A percentile compares a stretch with the other conserved stretches of the same genome.
Evolutionary conservation across 768 basidiomycete genomes (phyloP).

Genomic region (Goffeauzyma gilvescens): DNA sequence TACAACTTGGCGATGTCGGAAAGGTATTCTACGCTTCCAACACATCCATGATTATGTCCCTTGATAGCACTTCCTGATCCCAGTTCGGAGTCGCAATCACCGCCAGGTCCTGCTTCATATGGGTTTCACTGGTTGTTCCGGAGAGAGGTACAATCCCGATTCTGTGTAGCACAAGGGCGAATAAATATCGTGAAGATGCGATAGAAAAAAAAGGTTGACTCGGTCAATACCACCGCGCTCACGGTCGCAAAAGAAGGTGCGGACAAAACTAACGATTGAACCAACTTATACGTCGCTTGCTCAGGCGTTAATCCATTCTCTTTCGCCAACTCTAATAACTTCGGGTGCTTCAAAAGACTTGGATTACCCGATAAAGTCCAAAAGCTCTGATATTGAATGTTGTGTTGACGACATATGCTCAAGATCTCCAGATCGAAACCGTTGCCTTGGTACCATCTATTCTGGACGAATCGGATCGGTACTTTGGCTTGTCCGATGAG

Average conservation of each 20-base stretch:
- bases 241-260: no score
- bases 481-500: conserved; percentile 40
- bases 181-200: no score
- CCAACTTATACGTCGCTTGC: conserved; percentile 51
- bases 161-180: no score
- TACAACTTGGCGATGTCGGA: no score
- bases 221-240: no score
- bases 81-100: conserved; percentile 8
- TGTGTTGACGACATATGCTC: conserved; percentile 45
- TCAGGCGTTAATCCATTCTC: conserved; percentile 42
- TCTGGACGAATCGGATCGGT: conserved; percentile 47
- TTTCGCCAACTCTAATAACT: conserved; percentile 36
- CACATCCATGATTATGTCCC: no score
- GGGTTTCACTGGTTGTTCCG: conserved; percentile 49
- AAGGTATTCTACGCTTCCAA: no score
- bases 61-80: no score
- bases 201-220: no score
- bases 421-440: conserved; percentile 49
- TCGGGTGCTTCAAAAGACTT: conserved; percentile 39
- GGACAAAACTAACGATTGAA: conserved; percentile 34
- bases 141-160: conserved; percentile 53
- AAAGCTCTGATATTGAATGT: conserved; percentile 67
- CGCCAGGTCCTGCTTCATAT: conserved; percentile 50
- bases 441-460: conserved; percentile 57
- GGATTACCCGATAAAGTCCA: conserved; percentile 75